phyloP scores from a whole-genome alignment of 805 yeast genomes.

The Huiozyma sinensis region DNA sequence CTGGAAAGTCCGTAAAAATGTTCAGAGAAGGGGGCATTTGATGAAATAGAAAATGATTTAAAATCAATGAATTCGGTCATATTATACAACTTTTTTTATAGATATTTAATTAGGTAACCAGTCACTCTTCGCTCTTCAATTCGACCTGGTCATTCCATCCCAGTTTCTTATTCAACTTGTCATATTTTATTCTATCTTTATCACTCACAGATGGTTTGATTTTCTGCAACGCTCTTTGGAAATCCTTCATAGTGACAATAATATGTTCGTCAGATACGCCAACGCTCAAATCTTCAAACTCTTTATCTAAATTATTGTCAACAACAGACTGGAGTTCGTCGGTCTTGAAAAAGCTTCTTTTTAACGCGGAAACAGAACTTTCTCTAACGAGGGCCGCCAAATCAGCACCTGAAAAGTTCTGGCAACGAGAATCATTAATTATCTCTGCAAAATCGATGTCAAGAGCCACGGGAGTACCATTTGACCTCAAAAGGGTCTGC shows the following conservation, averaged over 20 bases:
- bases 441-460: slow-evolving; percentile 51
- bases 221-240: slow-evolving; percentile 54
- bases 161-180: slow-evolving; percentile 57
- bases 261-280: slow-evolving; percentile 20
- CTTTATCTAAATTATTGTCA: slow-evolving; percentile 38
- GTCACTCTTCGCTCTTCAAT: slow-evolving; percentile 9
- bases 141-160: slow-evolving; percentile 51
- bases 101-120: neutral
- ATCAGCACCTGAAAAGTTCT: slow-evolving; percentile 94
- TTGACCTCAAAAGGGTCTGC: slow-evolving; percentile 58
- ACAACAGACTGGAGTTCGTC: slow-evolving; percentile 34
- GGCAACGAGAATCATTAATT: slow-evolving; percentile 69
- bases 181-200: slow-evolving; percentile 68
- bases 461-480: slow-evolving; percentile 61
- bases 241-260: slow-evolving; percentile 60
- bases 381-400: slow-evolving; percentile 84
- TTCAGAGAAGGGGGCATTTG: slow-evolving; percentile 36
- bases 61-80: slow-evolving; percentile 1
- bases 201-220: slow-evolving; percentile 90
- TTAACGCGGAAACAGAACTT: slow-evolving; percentile 83
- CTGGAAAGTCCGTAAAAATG: slow-evolving; percentile 49
- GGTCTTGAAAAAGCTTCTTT: slow-evolving; percentile 52
- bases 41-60: slow-evolving; percentile 7
- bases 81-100: neutral
- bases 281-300: slow-evolving; percentile 32